phyloP scores from a whole-genome alignment of 2,329 filamentous ascomycete species.

The Chrysoporthe puriensis region DNA sequence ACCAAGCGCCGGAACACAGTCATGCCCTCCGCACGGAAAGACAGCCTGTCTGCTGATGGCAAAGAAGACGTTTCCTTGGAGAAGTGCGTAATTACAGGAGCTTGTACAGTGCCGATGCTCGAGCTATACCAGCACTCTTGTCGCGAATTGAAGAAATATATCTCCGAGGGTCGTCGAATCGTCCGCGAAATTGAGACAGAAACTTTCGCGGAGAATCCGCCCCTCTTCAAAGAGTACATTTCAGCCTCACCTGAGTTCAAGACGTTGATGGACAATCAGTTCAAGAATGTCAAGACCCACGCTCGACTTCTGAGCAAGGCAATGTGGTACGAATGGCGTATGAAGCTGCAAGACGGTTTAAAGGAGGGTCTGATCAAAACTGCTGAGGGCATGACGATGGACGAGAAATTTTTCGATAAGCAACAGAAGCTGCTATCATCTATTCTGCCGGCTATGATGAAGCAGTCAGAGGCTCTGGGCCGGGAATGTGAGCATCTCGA shows the following conservation, averaged over 20 bases:
- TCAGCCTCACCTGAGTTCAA: slow-evolving; percentile 82
- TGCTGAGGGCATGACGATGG: slow-evolving; percentile 73
- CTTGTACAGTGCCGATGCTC: slow-evolving; percentile 89
- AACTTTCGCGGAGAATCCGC: slow-evolving; percentile 86
- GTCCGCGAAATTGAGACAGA: slow-evolving; percentile 90
- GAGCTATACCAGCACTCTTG: slow-evolving; percentile 96
- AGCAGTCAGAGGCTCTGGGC: slow-evolving; percentile 64
- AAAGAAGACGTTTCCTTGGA: slow-evolving; percentile 66
- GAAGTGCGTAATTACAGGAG: slow-evolving; percentile 82
- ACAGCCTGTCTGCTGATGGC: slow-evolving; percentile 44
- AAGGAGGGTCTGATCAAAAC: slow-evolving; percentile 80
- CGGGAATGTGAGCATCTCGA: slow-evolving; percentile 70
- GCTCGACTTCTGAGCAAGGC: slow-evolving; percentile 89
- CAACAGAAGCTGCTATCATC: slow-evolving; percentile 71
- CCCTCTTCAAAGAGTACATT: slow-evolving; percentile 89
- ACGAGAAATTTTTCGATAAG: slow-evolving; percentile 67
- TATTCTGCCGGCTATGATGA: slow-evolving; percentile 66
- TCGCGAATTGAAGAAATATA: slow-evolving; percentile 94
- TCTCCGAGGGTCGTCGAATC: slow-evolving; percentile 86
- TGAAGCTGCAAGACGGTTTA: slow-evolving; percentile 80
- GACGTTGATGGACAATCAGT: slow-evolving; percentile 89
- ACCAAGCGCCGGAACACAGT: slow-evolving; percentile 89
- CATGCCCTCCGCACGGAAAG: slow-evolving; percentile 56
- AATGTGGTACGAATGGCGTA: slow-evolving; percentile 98
- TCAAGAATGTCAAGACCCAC: slow-evolving; percentile 96